These are phyloP conservation scores for Microstroma glucosiphilum DNA, from an alignment of 1,284 basidiomycete genomes.

Conservation along the genomic window DNA sequence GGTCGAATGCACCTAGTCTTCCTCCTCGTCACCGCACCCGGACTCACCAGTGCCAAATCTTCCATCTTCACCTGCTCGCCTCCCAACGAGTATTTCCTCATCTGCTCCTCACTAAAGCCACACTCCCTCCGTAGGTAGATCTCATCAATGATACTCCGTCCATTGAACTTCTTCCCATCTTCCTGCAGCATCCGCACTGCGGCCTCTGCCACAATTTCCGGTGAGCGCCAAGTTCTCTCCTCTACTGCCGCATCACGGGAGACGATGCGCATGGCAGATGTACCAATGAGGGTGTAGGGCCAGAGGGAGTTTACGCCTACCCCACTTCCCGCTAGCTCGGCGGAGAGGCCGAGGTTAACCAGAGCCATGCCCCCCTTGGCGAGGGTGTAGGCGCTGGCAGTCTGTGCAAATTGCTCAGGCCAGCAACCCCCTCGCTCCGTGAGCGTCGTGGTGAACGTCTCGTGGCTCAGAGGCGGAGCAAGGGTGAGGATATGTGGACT, in stretches of 20 bases:
- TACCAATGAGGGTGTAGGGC: conserved; percentile 41
- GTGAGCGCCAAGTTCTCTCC: conserved; percentile 30
- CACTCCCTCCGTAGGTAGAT: conserved; percentile 38
- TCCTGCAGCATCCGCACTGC: conserved; percentile 40
- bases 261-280: conserved; percentile 40
- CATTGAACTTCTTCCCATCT: conserved; percentile 24
- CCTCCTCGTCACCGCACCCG: too few species aligned
- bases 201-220: conserved; percentile 42
- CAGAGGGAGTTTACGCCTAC: conserved; percentile 42
- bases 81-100: conserved; percentile 22
- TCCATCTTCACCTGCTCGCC: conserved; percentile 18
- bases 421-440: conserved; percentile 14
- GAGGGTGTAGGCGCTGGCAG: conserved; percentile 37
- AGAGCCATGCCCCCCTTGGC: conserved; percentile 48
- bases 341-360: conserved; percentile 37
- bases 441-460: conserved; percentile 19
- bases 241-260: conserved; percentile 26
- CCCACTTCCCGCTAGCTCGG: conserved; percentile 27
- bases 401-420: conserved; percentile 23
- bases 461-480: conserved; percentile 35
- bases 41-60: background rate
- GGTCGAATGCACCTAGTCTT: too few species aligned
- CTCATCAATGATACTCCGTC: conserved; percentile 44
- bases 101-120: conserved; percentile 19
- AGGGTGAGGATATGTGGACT: conserved; percentile 50